Evolutionary conservation across 495 filamentous ascomycete species (phyloP).

Genomic region (Neurospora africana): DNA sequence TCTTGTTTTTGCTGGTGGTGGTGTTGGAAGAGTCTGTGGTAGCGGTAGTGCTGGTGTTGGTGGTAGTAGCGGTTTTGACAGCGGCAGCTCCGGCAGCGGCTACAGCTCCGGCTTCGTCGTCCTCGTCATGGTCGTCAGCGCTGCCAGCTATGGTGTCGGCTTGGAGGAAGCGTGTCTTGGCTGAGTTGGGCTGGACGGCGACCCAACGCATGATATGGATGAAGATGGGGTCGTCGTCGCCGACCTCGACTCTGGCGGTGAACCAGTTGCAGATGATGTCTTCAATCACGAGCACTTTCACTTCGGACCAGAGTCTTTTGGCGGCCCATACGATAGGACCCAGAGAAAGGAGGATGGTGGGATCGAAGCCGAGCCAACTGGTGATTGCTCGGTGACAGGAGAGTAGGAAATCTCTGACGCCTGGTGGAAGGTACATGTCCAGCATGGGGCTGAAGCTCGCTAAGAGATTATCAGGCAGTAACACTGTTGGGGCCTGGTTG

Average conservation of each 20-base stretch:
- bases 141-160: constrained; percentile 36
- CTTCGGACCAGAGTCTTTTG: constrained; percentile 24
- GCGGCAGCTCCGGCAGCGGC: neutral
- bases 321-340: constrained; percentile 29
- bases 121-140: neutral
- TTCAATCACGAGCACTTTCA: constrained; percentile 14
- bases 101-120: neutral
- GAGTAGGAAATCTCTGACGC: constrained; percentile 10
- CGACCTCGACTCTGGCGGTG: constrained; percentile 46
- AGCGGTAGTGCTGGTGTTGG: constrained; percentile 25
- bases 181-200: constrained; percentile 40
- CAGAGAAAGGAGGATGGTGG: constrained; percentile 24
- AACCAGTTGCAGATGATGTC: constrained; percentile 32
- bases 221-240: constrained; percentile 50
- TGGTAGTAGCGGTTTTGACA: neutral
- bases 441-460: constrained; percentile 19
- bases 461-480: constrained; percentile 12
- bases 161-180: constrained; percentile 43
- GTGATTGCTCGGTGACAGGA: constrained; percentile 19
- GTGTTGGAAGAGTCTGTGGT: constrained; percentile 24
- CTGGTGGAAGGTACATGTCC: constrained; percentile 9
- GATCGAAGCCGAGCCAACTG: constrained; percentile 27
- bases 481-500: constrained; percentile 4
- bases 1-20: constrained; percentile 41
- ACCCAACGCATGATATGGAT: constrained; percentile 51